Evolutionary conservation across 805 yeast genomes (phyloP).

Genomic region (Kodamaea kaohsiungensis): DNA sequence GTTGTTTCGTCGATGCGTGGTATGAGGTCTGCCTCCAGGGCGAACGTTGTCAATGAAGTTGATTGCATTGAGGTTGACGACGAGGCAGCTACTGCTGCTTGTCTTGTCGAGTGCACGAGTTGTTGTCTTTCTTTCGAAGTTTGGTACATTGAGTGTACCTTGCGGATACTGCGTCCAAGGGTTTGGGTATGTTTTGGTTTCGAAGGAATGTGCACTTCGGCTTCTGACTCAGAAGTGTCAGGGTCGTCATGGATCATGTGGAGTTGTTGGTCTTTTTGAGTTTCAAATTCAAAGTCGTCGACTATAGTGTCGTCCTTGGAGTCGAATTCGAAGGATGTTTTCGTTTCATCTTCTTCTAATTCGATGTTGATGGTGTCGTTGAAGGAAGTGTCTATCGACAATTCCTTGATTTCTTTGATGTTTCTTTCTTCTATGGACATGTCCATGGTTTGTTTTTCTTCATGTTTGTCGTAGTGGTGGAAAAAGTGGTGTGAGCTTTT

Average conservation of each 20-base stretch:
- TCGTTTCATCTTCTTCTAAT: slow-evolving; percentile 9
- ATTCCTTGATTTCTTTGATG: background rate
- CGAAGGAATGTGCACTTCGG: slow-evolving; percentile 33
- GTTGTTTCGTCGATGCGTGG: slow-evolving; percentile 66
- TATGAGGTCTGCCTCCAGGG: slow-evolving; percentile 54
- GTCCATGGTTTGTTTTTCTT: background rate
- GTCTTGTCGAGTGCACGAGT: background rate
- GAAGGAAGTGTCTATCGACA: background rate
- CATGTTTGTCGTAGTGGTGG: background rate
- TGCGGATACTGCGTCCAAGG: slow-evolving; percentile 49
- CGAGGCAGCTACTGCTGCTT: background rate
- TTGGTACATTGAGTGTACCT: slow-evolving; percentile 59
- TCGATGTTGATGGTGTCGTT: slow-evolving; percentile 9
- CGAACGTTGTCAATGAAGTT: slow-evolving; percentile 26
- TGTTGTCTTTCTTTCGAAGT: slow-evolving; percentile 34
- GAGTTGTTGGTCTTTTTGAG: background rate
- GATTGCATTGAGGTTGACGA: background rate
- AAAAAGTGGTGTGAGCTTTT: slow-evolving; percentile 18
- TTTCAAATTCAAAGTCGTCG: slow-evolving; percentile 14
- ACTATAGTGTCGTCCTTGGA: slow-evolving; percentile 16
- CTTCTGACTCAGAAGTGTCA: background rate
- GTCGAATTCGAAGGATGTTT: background rate
- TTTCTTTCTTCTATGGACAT: background rate
- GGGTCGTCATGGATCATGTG: background rate
- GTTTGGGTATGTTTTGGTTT: slow-evolving; percentile 10